Evolutionary conservation across 129 eudicot genomes (phyloP).

Genomic region (Centaurea solstitialis): DNA sequence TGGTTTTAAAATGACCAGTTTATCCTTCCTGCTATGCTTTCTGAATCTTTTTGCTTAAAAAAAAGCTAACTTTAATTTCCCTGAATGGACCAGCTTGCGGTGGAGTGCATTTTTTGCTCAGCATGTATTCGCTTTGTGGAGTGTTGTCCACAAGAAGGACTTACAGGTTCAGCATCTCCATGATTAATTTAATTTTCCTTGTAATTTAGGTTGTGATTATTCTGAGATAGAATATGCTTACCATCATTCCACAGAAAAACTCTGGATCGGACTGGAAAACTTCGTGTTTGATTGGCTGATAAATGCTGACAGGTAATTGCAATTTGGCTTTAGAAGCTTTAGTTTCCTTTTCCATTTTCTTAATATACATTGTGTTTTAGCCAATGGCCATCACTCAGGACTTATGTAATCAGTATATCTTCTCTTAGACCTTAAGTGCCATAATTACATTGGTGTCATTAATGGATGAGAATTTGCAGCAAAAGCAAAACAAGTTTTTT

Average conservation of each 20-base stretch:
- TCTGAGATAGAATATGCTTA: slow-evolving; percentile 10
- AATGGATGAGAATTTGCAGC: background rate
- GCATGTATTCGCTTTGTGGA: slow-evolving; percentile 99
- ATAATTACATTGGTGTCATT: background rate
- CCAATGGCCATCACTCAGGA: background rate
- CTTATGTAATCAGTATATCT: background rate
- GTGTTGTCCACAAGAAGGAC: slow-evolving; percentile 99
- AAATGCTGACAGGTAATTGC: slow-evolving; percentile 91
- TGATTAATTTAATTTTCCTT: slow-evolving; percentile 11
- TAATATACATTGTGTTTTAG: slow-evolving; percentile 7
- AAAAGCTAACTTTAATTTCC: slow-evolving; percentile 12
- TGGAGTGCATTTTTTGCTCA: slow-evolving; percentile 98
- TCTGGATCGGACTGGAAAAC: slow-evolving; percentile 97
- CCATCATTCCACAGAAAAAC: slow-evolving; percentile 64
- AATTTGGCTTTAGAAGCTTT: slow-evolving; percentile 19
- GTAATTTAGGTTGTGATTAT: slow-evolving; percentile 1
- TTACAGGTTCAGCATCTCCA: slow-evolving; percentile 65
- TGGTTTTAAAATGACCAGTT: background rate
- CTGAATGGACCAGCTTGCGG: slow-evolving; percentile 74
- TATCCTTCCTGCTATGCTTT: background rate
- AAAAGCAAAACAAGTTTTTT: background rate
- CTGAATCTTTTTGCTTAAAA: background rate
- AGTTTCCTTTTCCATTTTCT: slow-evolving; percentile 5
- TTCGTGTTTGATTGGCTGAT: slow-evolving; percentile 99
- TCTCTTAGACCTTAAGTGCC: background rate